Evolutionary conservation across 257 asterid species (phyloP), one percentile per base, ranked within the genome.

Genomic region (Nicotiana undulata): DNA sequence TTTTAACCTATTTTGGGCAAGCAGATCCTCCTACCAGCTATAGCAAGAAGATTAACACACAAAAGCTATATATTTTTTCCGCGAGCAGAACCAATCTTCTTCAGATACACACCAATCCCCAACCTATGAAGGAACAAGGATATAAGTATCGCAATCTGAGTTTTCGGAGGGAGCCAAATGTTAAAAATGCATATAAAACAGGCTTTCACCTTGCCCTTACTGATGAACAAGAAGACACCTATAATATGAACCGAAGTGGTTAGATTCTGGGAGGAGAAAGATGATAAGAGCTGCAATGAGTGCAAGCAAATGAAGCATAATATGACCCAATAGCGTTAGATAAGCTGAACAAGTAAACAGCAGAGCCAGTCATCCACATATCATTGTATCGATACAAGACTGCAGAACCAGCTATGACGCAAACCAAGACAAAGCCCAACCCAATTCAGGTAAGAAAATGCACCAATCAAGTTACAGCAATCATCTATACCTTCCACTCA

Each of bases 401-500:
- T 40, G 49, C 49, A 40, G 49, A 40, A 40, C 59, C 59, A 70
- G 59, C 58, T 12, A 70, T 13, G 58, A 70, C 22, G 61, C 24
- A 74, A 70, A 70, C 15, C 76, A 70, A 70, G 34, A 70, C 34
- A 15, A 70, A 44, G 55, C 13, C 58, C 46, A 70, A 11, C 15
- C 56, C 26, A 70, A 13, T n/a, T 20, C 34, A 70, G 58, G 24
- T 70, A 70, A 22, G 15, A 70, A 70, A 70, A 70, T 70, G 46
- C 24, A 28, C 13, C 44, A 46, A 74, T 22, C 53, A 18, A 64
- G 24, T 46, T 72, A 82, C 29, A 76, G 66, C 86, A 76, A 79
- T 72, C 80, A 22, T 60, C 60, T 77, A 34, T 88, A 94, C 98
- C 95, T 94, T 81, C 85, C 88, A 59, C 82, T 81, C 37, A 82